A percentile compares a stretch with the other conserved stretches of the same genome.
These are phyloP conservation scores for Peronospora farinosa DNA, from an alignment of 352 stramenopile genomes.

Conservation along the genomic window DNA sequence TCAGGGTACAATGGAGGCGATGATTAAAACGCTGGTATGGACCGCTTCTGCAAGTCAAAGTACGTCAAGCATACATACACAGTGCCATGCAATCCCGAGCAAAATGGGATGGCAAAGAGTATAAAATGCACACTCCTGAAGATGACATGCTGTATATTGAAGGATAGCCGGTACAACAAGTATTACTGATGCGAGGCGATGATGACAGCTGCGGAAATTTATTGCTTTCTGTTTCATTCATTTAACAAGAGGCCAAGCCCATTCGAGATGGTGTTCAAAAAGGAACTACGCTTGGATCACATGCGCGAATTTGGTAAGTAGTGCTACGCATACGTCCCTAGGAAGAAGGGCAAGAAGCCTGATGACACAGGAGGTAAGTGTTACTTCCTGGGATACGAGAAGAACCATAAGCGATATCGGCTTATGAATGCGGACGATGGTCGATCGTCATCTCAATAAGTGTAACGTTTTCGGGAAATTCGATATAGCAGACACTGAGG, in stretches of 20 bases:
- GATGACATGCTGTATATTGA: too few relatives aligned
- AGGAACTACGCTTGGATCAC: neutral
- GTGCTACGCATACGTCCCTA: constrained; percentile 2
- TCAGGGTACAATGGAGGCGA: too few relatives aligned
- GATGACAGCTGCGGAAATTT: neutral
- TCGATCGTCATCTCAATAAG: neutral
- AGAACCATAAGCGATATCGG: too few relatives aligned
- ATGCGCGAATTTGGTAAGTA: constrained; percentile 1
- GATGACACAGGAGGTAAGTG: too few relatives aligned
- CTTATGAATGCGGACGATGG: too few relatives aligned
- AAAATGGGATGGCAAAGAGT: neutral
- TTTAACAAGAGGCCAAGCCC: neutral
- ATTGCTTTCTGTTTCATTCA: neutral
- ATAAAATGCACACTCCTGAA: neutral
- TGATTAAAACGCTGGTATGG: too few relatives aligned
- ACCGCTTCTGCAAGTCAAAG: too few relatives aligned
- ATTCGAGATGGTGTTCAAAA: neutral
- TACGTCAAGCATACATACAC: too few relatives aligned
- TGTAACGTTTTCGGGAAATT: too few relatives aligned
- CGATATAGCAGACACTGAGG: neutral
- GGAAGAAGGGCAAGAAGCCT: constrained; percentile 4
- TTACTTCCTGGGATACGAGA: too few relatives aligned
- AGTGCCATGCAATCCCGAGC: neutral
- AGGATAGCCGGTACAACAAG: too few relatives aligned
- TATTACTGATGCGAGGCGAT: neutral